Evolutionary conservation across 306 rosid species (phyloP).

Genomic region (Geum urbanum): DNA sequence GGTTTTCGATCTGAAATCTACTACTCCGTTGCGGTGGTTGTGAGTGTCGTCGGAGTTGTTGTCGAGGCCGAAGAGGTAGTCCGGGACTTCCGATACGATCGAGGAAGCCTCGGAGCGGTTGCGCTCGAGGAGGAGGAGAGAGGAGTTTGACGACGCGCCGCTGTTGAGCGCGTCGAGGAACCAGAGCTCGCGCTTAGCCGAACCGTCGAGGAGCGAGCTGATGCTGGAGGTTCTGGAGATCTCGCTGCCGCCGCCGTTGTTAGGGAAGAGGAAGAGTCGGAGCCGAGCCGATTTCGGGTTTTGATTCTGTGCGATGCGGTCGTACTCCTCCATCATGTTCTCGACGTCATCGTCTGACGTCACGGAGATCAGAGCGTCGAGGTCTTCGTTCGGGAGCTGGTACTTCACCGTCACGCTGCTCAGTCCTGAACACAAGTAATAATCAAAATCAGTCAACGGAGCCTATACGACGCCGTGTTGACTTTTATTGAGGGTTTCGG

Average conservation of each 20-base stretch:
- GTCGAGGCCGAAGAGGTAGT: constrained; percentile 82
- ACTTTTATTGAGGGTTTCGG: neutral
- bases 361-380: constrained; percentile 85
- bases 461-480: neutral
- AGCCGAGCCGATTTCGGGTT: constrained; percentile 70
- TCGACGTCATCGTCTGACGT: constrained; percentile 92
- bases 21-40: neutral
- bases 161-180: constrained; percentile 85
- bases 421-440: constrained; percentile 39
- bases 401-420: constrained; percentile 63
- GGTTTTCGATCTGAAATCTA: constrained; percentile 37
- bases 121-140: constrained; percentile 61
- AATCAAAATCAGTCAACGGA: neutral
- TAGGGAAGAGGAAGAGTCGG: constrained; percentile 67
- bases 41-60: constrained; percentile 56
- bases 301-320: constrained; percentile 62
- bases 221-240: constrained; percentile 63
- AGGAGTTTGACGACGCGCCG: constrained; percentile 25
- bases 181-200: constrained; percentile 81
- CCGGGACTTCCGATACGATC: constrained; percentile 82
- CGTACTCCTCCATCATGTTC: constrained; percentile 97
- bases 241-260: constrained; percentile 38
- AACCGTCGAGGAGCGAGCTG: constrained; percentile 74
- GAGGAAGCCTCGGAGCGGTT: constrained; percentile 86
- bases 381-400: constrained; percentile 95